A percentile compares a stretch with the other conserved stretches of the same genome.
phyloP scores from a whole-genome alignment of 768 basidiomycete species.

The Termitomyces sp. region DNA sequence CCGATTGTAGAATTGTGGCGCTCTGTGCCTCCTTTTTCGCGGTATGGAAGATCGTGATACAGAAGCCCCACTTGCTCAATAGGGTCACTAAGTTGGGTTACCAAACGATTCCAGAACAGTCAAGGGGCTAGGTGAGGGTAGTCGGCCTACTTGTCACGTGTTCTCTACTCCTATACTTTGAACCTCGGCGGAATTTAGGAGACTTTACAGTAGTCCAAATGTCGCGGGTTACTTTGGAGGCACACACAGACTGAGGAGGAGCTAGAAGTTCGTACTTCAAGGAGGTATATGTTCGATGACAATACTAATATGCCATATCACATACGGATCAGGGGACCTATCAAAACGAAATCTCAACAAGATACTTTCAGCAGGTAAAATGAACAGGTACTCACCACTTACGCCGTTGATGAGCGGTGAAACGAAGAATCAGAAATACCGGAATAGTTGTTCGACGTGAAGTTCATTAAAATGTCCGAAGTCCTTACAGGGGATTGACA shows the following conservation, averaged over 20 bases:
- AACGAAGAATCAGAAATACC: neutral
- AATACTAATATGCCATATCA: neutral
- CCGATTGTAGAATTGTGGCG: neutral
- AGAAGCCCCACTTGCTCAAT: neutral
- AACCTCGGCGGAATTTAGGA: neutral
- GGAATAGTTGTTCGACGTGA: neutral
- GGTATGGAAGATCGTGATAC: neutral
- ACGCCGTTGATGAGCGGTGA: neutral
- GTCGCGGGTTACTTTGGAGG: neutral
- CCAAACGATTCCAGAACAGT: neutral
- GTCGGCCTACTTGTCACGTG: neutral
- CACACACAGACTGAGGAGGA: neutral
- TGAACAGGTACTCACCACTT: neutral
- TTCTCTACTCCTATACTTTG: neutral
- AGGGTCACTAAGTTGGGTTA: neutral
- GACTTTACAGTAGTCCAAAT: neutral
- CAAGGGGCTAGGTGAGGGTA: neutral
- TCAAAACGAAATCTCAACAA: neutral
- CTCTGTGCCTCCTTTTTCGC: neutral
- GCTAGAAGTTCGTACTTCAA: too few relatives aligned
- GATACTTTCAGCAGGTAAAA: neutral
- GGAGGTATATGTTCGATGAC: neutral
- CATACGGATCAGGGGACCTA: too few relatives aligned
- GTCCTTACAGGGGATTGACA: neutral
- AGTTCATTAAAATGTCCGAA: neutral